A percentile compares a stretch with the other conserved stretches of the same genome.
phyloP scores from a whole-genome alignment of 139 green algal genomes.

The Volvox africanus region DNA sequence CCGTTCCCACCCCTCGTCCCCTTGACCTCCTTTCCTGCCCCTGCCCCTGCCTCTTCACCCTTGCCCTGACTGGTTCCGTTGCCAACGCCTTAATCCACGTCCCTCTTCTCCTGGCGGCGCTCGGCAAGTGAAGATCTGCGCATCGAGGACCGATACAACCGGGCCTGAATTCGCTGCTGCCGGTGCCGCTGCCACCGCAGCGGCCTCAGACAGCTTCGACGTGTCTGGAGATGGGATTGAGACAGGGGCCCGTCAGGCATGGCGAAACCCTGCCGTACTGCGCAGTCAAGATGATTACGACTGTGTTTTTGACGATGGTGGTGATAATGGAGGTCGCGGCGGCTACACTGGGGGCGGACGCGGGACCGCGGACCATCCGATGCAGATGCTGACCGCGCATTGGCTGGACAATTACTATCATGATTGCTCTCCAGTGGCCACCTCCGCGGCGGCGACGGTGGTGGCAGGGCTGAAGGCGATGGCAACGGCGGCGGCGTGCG shows the following conservation, averaged over 20 bases:
- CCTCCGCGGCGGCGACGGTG: background rate
- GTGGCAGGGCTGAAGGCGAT: background rate
- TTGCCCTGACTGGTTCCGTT: no score
- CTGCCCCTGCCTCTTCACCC: no score
- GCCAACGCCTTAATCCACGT: no score
- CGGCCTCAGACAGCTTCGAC: no score
- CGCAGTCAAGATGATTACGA: background rate
- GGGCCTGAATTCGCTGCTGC: no score
- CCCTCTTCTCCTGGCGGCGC: background rate
- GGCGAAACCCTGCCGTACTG: no score
- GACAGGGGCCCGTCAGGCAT: background rate
- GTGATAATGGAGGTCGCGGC: background rate
- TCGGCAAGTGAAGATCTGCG: background rate
- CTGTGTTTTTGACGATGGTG: no score
- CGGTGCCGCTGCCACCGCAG: no score
- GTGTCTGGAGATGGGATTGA: no score
- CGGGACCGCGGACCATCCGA: background rate
- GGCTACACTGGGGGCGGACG: background rate
- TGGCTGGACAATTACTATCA: constrained; percentile 5
- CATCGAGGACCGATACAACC: background rate
- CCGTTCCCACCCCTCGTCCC: no score
- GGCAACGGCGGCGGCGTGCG: background rate
- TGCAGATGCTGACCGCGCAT: background rate
- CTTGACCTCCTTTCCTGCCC: no score
- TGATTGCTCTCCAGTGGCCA: background rate